A percentile compares a stretch with the other conserved stretches of the same genome.
These are phyloP conservation scores for Corymbia calophylla DNA, from an alignment of 441 rosid species.

Conservation along the genomic window DNA sequence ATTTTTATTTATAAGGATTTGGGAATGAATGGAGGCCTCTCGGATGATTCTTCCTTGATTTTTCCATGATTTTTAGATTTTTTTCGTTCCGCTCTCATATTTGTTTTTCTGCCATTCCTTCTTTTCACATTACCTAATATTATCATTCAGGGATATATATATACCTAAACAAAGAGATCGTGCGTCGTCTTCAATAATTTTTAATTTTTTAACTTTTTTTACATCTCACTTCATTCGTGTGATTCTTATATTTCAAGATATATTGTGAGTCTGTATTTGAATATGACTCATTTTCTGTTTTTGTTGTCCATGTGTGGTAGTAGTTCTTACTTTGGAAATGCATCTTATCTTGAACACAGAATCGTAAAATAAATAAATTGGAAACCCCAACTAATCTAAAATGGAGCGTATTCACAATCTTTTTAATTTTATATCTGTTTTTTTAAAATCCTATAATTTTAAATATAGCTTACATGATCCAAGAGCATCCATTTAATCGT, in stretches of 20 bases:
- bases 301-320: not conserved
- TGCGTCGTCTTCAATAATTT: not conserved
- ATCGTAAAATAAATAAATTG: not conserved
- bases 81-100: not conserved
- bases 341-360: not conserved
- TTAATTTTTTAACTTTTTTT: not conserved
- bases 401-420: not conserved
- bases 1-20: not conserved
- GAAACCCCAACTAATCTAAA: not conserved
- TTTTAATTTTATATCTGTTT: not conserved
- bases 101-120: not conserved
- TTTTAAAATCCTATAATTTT: not conserved
- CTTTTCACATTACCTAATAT: not conserved
- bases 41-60: not conserved
- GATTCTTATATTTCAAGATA: not conserved
- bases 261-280: not conserved
- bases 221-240: not conserved
- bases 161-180: not conserved
- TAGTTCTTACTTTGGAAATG: not conserved
- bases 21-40: not conserved
- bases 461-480: not conserved
- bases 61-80: not conserved
- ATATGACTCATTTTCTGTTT: fast-evolving
- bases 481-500: not conserved
- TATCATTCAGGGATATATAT: not conserved